Percentiles rank a stretch among this genome's conserved stretches.
Evolutionary conservation across 768 basidiomycete species (phyloP).

Genomic region (Pisolithus orientalis): DNA sequence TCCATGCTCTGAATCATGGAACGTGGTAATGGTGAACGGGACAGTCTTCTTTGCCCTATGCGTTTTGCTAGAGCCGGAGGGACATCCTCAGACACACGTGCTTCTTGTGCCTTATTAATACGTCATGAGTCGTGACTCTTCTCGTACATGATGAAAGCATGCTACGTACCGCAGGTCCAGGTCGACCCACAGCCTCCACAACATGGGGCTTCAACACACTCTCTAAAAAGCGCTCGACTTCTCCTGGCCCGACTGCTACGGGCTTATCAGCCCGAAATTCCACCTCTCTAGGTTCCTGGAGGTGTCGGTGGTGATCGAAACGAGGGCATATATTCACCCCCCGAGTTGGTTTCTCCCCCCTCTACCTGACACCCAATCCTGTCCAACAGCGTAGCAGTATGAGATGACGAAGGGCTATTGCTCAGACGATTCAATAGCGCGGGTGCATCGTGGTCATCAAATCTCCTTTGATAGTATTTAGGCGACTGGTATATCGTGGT

Average conservation of each 20-base stretch:
- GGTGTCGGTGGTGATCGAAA: conserved; percentile 1
- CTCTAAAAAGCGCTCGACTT: conserved; percentile 21
- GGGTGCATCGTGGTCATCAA: not conserved
- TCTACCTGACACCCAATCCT: conserved; percentile 12
- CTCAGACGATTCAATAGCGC: conserved; percentile 8
- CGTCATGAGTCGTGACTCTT: not conserved
- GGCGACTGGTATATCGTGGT: not conserved
- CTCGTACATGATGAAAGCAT: conserved; percentile 4
- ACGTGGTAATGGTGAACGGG: not conserved
- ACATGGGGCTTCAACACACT: conserved; percentile 16
- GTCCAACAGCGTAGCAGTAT: conserved; percentile 12
- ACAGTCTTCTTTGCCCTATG: conserved; percentile 2
- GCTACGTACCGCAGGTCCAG: conserved; percentile 15
- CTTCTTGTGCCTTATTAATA: conserved; percentile 1
- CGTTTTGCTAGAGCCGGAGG: conserved; percentile 3
- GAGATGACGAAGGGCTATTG: conserved; percentile 5
- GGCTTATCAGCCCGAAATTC: not conserved
- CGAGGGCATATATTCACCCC: not conserved
- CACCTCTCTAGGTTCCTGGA: conserved; percentile 14
- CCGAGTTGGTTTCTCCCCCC: not conserved
- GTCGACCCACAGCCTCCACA: not conserved
- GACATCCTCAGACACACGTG: conserved; percentile 10
- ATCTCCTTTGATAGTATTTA: not conserved
- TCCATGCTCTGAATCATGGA: not conserved
- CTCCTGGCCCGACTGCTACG: not conserved